Percentiles rank a stretch among this genome's conserved stretches.
Evolutionary conservation across 768 basidiomycete species (phyloP).

Genomic region (Bullera alba): DNA sequence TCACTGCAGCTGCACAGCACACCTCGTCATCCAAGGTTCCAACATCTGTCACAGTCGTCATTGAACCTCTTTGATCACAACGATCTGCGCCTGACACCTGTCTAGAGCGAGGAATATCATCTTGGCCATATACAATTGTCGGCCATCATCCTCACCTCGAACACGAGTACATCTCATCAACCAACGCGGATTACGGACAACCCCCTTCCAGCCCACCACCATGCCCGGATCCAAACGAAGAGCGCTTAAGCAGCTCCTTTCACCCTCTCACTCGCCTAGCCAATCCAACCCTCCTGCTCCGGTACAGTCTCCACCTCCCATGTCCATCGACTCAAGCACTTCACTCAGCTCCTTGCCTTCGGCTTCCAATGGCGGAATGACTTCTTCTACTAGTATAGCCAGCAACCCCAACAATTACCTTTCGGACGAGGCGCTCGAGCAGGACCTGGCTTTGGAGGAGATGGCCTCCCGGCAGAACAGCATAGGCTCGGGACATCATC

Average conservation of each 20-base stretch:
- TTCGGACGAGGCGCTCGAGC: constrained; percentile 10
- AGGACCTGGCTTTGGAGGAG: constrained; percentile 13
- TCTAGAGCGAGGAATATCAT: too few relatives aligned
- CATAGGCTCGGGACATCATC: constrained; percentile 7
- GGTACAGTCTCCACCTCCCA: background rate
- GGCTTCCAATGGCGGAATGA: background rate
- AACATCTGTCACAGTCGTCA: too few relatives aligned
- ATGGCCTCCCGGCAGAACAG: constrained; percentile 10
- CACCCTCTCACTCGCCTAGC: constrained; percentile 16
- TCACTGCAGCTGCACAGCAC: too few relatives aligned
- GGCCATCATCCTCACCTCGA: too few relatives aligned
- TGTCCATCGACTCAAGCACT: background rate
- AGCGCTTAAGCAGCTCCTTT: constrained; percentile 42
- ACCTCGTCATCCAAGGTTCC: too few relatives aligned
- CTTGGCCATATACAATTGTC: too few relatives aligned
- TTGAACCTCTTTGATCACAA: too few relatives aligned
- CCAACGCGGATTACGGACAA: too few relatives aligned
- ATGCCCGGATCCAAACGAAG: constrained; percentile 45
- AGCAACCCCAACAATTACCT: constrained; percentile 9
- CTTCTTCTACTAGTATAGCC: constrained; percentile 1
- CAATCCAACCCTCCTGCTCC: constrained; percentile 3
- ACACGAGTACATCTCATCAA: too few relatives aligned
- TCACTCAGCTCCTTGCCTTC: background rate
- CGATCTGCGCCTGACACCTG: too few relatives aligned
- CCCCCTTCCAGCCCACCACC: too few relatives aligned